phyloP scores from a whole-genome alignment of 2,329 filamentous ascomycete species.

The Diaporthe amygdali region DNA sequence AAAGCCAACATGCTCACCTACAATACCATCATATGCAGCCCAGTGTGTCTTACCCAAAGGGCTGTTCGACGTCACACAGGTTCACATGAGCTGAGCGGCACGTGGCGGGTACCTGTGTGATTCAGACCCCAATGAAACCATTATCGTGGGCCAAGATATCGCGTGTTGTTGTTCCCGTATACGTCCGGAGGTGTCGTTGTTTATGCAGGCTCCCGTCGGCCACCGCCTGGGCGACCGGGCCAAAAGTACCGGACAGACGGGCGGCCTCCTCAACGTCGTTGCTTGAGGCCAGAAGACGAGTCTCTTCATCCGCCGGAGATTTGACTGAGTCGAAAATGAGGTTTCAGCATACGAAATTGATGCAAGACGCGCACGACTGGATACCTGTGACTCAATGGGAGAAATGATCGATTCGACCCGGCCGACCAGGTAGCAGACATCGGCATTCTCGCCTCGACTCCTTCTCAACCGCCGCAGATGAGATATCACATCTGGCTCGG shows the following conservation, averaged over 20 bases:
- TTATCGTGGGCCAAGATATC: neutral
- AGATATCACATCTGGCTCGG: slow-evolving; percentile 2
- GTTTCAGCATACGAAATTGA: neutral
- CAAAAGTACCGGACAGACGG: neutral
- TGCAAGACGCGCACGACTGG: neutral
- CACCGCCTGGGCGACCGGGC: neutral
- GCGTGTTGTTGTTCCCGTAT: neutral
- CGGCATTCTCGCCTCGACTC: neutral
- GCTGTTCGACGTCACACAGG: neutral
- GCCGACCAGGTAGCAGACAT: neutral
- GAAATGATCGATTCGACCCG: slow-evolving; percentile 4
- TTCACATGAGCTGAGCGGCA: neutral
- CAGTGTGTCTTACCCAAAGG: neutral
- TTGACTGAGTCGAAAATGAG: neutral
- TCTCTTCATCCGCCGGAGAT: neutral
- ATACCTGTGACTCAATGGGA: neutral
- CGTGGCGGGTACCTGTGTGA: neutral
- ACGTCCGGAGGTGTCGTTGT: neutral
- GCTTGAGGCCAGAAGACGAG: neutral
- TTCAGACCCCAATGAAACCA: neutral
- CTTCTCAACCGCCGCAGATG: neutral
- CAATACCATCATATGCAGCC: neutral
- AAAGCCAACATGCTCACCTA: neutral
- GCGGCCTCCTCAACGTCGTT: neutral
- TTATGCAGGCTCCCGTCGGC: slow-evolving; percentile 10